Evolutionary conservation across 1,284 basidiomycete species (phyloP), one percentile per base, ranked within the genome.

Genomic region (Phlebopus sp.): DNA sequence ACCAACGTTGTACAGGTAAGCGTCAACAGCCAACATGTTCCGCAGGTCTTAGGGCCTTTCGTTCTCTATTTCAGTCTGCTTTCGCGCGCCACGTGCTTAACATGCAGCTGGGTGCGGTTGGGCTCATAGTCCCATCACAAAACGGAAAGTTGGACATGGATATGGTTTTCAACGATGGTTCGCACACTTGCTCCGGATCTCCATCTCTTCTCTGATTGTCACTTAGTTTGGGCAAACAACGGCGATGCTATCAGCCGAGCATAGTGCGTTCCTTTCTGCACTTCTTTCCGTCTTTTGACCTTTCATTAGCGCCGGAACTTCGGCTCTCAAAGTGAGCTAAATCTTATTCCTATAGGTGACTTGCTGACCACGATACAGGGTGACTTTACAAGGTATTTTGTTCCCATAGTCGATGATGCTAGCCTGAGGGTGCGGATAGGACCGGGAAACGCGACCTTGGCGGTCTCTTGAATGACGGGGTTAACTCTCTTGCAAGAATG

Each of bases 381-480:
- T n/a, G 94, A 97, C 69, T 97, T 93, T 61, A 96, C 93, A 1
- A 81, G 92, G 77, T 88, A 52, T 55, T 40, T 34, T 2, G 6
- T 27, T 29, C 10, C 41, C 27, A 23, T 34, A 4, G 7, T 38
- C 34, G 30, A 19, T 13, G 34, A 23, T 30, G n/a, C 27, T 42
- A 49, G 15, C 42, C 55, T 53, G 44, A 56, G 36, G 46, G 27
- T 19, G 27, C 46, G 36, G 21, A 13, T 46, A 88, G 90, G 59
- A 98, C 95, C 0, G 96, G 96, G 25, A 96, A 92, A 70, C 83
- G 96, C 17, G 95, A 98, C 64, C 72, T 97, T 21, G 78, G 81
- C 32, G 96, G 96, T 2, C 81, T 97, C 73, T 75, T 97, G 18
- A 90, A 97, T 61, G 94, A 97, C 60, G 93, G 94, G 1, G 83